These are phyloP conservation scores for Collybia sp. DNA, from an alignment of 768 basidiomycete species.

Conservation along the genomic window DNA sequence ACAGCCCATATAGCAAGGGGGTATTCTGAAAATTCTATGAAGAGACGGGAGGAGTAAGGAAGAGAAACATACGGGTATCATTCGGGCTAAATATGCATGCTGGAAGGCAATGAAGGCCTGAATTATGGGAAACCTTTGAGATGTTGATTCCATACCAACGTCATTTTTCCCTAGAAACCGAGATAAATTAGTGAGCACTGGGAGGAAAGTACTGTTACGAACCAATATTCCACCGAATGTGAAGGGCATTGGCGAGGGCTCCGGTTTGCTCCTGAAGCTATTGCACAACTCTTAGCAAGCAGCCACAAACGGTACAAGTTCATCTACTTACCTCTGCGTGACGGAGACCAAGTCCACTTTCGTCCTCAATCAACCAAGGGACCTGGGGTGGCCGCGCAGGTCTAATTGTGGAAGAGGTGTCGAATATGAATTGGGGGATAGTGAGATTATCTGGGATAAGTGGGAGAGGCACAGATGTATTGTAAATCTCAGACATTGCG, in stretches of 20 bases:
- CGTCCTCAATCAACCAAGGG: slow-evolving; percentile 61
- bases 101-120: slow-evolving; percentile 19
- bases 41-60: not conserved
- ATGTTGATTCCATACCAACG: slow-evolving; percentile 32
- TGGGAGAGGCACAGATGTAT: slow-evolving; percentile 24
- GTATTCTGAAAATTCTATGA: slow-evolving; percentile 38
- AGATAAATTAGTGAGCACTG: slow-evolving; percentile 3
- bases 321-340: slow-evolving; percentile 50
- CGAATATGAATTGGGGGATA: slow-evolving; percentile 64
- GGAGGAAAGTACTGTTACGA: slow-evolving; percentile 5
- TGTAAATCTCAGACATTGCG: slow-evolving; percentile 28
- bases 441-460: slow-evolving; percentile 58
- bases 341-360: slow-evolving; percentile 36
- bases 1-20: slow-evolving; percentile 52
- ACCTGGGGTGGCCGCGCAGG: slow-evolving; percentile 39
- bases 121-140: not conserved
- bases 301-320: not conserved
- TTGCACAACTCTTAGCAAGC: not conserved
- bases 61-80: slow-evolving; percentile 27
- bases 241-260: slow-evolving; percentile 51
- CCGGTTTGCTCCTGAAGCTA: slow-evolving; percentile 40
- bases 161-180: slow-evolving; percentile 40
- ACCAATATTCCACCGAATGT: slow-evolving; percentile 45
- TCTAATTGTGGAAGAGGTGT: slow-evolving; percentile 31
- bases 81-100: slow-evolving; percentile 66